These are phyloP conservation scores for Cutaneotrichosporon spelunceum DNA, from an alignment of 1,284 basidiomycete species.

Conservation along the genomic window DNA sequence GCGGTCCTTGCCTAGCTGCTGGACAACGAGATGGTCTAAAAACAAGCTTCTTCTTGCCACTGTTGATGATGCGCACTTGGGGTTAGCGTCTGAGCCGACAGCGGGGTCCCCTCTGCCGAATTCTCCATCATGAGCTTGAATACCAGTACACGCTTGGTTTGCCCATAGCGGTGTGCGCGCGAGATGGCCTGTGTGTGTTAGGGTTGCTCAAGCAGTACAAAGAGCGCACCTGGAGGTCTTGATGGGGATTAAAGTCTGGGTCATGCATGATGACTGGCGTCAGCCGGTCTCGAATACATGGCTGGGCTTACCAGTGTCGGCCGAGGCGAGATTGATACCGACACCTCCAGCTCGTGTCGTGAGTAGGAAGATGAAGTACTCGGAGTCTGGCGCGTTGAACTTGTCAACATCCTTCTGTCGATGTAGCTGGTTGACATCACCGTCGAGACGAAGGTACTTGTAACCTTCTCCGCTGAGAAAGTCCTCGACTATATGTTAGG, in stretches of 20 bases:
- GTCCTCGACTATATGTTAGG: conserved; percentile 65
- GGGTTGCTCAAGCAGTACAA: neutral
- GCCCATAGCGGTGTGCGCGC: conserved; percentile 64
- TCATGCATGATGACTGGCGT: conserved; percentile 78
- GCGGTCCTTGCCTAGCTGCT: conserved; percentile 81
- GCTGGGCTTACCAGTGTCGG: conserved; percentile 51
- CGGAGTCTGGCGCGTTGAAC: conserved; percentile 82
- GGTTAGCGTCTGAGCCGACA: neutral
- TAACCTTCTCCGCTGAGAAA: conserved; percentile 85
- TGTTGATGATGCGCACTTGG: conserved; percentile 77
- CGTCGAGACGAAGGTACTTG: conserved; percentile 86
- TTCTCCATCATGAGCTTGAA: conserved; percentile 89
- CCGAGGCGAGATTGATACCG: conserved; percentile 74
- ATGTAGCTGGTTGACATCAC: conserved; percentile 77
- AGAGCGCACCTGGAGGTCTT: conserved; percentile 33
- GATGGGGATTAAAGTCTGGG: conserved; percentile 92
- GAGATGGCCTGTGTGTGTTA: conserved; percentile 71
- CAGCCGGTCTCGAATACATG: conserved; percentile 7
- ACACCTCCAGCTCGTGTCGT: conserved; percentile 95
- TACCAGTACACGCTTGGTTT: conserved; percentile 62
- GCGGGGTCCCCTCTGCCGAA: conserved; percentile 68
- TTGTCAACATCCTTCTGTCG: conserved; percentile 93
- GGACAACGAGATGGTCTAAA: conserved; percentile 85
- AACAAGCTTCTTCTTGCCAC: conserved; percentile 84
- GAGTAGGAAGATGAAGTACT: conserved; percentile 84